These are phyloP conservation scores for Dissoconium aciculare DNA, from an alignment of 2,329 filamentous ascomycete genomes.

Conservation along the genomic window DNA sequence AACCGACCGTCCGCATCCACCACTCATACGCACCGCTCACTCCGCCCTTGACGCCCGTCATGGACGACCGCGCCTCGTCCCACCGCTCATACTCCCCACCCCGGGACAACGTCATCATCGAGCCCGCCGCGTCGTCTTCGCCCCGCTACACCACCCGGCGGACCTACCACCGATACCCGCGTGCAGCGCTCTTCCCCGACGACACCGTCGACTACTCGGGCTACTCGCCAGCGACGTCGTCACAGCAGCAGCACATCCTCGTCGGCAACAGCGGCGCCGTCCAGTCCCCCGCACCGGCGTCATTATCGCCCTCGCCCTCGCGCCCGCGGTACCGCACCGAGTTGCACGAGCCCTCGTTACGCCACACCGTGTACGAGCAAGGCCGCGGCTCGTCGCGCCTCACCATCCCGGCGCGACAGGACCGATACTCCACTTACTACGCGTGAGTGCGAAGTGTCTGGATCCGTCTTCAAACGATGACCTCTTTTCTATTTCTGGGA, in stretches of 20 bases:
- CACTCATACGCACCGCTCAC: not conserved
- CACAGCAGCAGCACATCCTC: slow-evolving; percentile 7
- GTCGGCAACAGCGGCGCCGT: slow-evolving; percentile 9
- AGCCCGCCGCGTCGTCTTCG: slow-evolving; percentile 5
- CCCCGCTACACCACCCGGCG: slow-evolving; percentile 3
- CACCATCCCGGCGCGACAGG: too few species aligned
- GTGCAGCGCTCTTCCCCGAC: slow-evolving; percentile 6
- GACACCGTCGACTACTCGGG: slow-evolving; percentile 5
- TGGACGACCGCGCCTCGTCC: not conserved
- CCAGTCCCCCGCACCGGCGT: too few species aligned
- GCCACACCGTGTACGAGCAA: too few species aligned
- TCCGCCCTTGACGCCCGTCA: not conserved
- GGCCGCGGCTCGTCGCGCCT: too few species aligned
- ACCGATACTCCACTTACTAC: too few species aligned
- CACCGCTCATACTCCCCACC: not conserved
- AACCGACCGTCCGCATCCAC: not conserved
- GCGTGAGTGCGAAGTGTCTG: too few species aligned
- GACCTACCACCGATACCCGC: slow-evolving; percentile 11
- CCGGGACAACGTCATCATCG: slow-evolving; percentile 6
- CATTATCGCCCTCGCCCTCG: too few species aligned
- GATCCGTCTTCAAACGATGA: too few species aligned
- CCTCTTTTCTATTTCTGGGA: too few species aligned
- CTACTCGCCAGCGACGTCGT: slow-evolving; percentile 4
- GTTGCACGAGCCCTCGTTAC: slow-evolving; percentile 11
- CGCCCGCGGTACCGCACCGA: slow-evolving; percentile 10